These are phyloP conservation scores for Pilasporangium apinafurcum DNA, from an alignment of 352 stramenopile genomes.

Conservation along the genomic window DNA sequence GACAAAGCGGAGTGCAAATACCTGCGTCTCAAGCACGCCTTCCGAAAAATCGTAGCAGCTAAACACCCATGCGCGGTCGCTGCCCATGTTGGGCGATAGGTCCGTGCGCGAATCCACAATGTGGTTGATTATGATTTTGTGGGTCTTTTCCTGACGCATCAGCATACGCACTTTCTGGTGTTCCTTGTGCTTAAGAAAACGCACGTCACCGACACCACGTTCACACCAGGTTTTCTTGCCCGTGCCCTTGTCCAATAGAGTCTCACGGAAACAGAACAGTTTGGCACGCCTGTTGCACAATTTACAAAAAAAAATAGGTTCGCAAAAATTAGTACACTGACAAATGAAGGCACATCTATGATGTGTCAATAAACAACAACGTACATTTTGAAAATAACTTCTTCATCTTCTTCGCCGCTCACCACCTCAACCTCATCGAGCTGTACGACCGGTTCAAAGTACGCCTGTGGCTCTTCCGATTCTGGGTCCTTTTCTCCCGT, in stretches of 20 bases:
- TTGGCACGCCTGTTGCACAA: constrained; percentile 88
- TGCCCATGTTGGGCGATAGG: constrained; percentile 94
- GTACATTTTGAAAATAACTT: constrained; percentile 90
- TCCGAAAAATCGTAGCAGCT: constrained; percentile 98
- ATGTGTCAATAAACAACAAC: constrained; percentile 9
- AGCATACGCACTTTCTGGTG: constrained; percentile 92
- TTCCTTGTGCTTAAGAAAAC: constrained; percentile 97
- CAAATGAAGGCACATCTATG: neutral
- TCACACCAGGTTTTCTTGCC: constrained; percentile 98
- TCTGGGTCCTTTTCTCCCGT: constrained; percentile 52
- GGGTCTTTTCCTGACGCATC: constrained; percentile 99
- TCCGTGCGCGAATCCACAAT: constrained; percentile 95
- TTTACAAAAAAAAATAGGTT: neutral
- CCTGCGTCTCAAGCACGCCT: constrained; percentile 87
- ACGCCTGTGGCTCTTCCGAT: constrained; percentile 81
- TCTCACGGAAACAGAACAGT: constrained; percentile 96
- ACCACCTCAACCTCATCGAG: constrained; percentile 95
- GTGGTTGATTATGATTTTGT: constrained; percentile 99
- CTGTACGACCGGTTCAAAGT: constrained; percentile 87
- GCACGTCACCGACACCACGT: constrained; percentile 94
- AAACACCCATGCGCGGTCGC: constrained; percentile 97
- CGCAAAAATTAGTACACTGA: neutral
- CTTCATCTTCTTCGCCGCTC: constrained; percentile 97
- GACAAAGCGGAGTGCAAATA: constrained; percentile 91
- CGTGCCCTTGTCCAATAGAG: constrained; percentile 96